Percentiles rank a stretch among this genome's conserved stretches.
Evolutionary conservation across 257 asterid genomes (phyloP).

Genomic region (Solanum phureja): DNA sequence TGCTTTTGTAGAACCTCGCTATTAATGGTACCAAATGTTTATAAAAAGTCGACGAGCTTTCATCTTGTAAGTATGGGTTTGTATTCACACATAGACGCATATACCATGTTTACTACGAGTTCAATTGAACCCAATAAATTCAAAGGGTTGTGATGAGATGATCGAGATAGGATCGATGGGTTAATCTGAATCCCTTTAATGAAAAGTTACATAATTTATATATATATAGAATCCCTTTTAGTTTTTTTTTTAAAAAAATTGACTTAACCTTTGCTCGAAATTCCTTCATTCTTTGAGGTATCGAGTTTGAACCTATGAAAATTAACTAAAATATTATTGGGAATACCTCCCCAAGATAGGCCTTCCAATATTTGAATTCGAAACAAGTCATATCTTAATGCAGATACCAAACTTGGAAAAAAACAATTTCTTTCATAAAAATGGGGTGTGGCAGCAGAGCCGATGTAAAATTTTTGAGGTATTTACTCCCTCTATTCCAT

Average conservation of each 20-base stretch:
- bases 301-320: not conserved
- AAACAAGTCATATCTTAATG: not conserved
- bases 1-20: not conserved
- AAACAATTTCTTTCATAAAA: not conserved
- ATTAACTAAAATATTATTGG: no score
- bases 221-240: no score
- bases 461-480: not conserved
- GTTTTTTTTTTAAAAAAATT: no score
- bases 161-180: no score
- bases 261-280: no score
- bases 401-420: not conserved
- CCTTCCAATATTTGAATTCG: no score
- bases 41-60: not conserved
- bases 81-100: not conserved
- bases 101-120: no score
- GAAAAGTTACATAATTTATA: no score
- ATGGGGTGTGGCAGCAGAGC: not conserved
- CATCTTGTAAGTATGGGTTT: not conserved
- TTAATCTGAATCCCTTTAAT: no score
- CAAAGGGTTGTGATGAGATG: not conserved
- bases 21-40: not conserved
- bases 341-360: not conserved
- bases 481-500: no score
- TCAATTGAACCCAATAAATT: no score
- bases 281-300: not conserved